phyloP scores from a whole-genome alignment of 2,329 filamentous ascomycete genomes.

The Ophiostoma ips region DNA sequence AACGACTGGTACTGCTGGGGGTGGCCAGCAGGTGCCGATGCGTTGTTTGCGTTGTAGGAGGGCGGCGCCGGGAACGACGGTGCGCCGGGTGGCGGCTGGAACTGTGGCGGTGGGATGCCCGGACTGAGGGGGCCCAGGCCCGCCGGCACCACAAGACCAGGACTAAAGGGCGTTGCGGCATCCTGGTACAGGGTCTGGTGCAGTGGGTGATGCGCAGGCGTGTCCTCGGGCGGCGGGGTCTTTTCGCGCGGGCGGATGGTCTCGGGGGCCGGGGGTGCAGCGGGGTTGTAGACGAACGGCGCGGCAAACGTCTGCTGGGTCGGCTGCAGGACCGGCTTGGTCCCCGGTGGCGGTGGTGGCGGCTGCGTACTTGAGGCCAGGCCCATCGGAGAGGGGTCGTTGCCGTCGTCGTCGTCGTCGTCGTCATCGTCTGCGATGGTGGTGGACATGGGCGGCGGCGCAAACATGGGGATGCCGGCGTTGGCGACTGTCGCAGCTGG shows the following conservation, averaged over 20 bases:
- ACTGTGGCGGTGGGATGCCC: conserved; percentile 22
- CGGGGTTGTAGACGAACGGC: conserved; percentile 66
- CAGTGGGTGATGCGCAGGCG: conserved; percentile 38
- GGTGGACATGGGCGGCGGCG: conserved; percentile 23
- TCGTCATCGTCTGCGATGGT: not conserved
- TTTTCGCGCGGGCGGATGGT: conserved; percentile 60
- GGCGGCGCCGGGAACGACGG: conserved; percentile 29
- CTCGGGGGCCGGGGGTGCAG: conserved; percentile 62
- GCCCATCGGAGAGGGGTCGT: not conserved
- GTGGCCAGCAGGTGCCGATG: conserved; percentile 24
- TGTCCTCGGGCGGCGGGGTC: conserved; percentile 63
- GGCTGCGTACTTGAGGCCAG: not conserved
- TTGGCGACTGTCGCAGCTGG: too few relatives aligned
- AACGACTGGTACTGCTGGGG: conserved; percentile 2
- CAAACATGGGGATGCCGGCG: conserved; percentile 24
- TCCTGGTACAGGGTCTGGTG: conserved; percentile 44
- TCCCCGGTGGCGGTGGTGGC: conserved; percentile 21
- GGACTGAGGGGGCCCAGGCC: conserved; percentile 31
- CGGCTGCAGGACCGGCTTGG: conserved; percentile 12
- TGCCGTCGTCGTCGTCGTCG: not conserved
- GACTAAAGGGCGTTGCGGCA: conserved; percentile 36
- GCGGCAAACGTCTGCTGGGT: conserved; percentile 30
- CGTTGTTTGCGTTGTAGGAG: conserved; percentile 21
- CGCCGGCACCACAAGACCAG: conserved; percentile 33
- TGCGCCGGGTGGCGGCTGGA: conserved; percentile 25